Base-by-base conservation (phyloP, 225 moss, liverwort and hornwort genomes). In the Pseudoscleropodium purum region DNA sequence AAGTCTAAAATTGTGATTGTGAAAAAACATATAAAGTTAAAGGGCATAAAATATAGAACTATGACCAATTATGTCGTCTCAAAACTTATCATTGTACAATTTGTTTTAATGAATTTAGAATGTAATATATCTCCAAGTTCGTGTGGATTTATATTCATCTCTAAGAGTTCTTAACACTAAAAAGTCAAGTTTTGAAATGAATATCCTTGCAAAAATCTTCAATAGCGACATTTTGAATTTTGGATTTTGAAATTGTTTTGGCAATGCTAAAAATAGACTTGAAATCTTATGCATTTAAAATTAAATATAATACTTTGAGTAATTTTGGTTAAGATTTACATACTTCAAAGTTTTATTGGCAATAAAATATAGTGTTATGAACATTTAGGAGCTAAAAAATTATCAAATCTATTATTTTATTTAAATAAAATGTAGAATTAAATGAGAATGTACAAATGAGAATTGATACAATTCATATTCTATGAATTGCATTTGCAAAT, bases 351-450 rank as follows among this genome's bases (percentile, higher is more conserved):
- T 16, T 80, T 80, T n/a, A 8, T 80, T 59, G 13, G 29, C 11
- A 59, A 7, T 12, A 18, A 80, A 79, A 29, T 37, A 10, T 15
- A n/a, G 0, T 17, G 11, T 16, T n/a, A 10, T 17, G 1, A 2
- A 1, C 7, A 79, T n/a, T 17, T 24, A 7, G 1, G 0, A 4
- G 1, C 27, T n/a, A 4, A 17, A 2, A 0, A 7, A 11, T 79
- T n/a, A 27, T 0, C 57, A 18, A n/a, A 59, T 59, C 2, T n/a
- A 39, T n/a, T 27, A 11, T 59, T 59, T 79, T 7, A 37, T 25
- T n/a, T 43, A 9, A 5, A 16, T 8, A 0, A 30, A 12, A 80
- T 39, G 16, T 7, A 18, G 8, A 14, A 52, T 26, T 41, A 9
- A 5, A 15, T 8, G 0, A 30, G 2, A 8, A 80, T 59, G 17